Percentiles rank a stretch among this genome's conserved stretches.
Evolutionary conservation across 163 green algal species (phyloP).

Genomic region (Chlamydomonas reinhardtii): DNA sequence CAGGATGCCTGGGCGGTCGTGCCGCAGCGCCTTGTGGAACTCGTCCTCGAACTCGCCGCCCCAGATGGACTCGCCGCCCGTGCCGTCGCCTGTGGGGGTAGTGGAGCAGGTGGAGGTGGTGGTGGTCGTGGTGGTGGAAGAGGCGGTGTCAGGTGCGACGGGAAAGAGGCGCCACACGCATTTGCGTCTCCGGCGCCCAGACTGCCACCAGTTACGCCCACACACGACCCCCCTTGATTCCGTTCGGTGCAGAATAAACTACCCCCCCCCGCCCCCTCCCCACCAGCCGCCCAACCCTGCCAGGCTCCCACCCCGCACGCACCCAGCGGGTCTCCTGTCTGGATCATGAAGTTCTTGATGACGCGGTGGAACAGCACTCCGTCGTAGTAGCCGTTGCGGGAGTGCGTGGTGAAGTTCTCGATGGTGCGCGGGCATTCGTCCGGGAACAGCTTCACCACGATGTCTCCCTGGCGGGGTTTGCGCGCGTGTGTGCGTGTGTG

Average conservation of each 20-base stretch:
- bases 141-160: too few species aligned
- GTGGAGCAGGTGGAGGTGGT: too few species aligned
- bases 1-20: slow-evolving; percentile 93
- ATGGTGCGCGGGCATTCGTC: slow-evolving; percentile 96
- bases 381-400: slow-evolving; percentile 92
- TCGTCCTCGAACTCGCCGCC: slow-evolving; percentile 98
- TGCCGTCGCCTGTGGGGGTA: slow-evolving; percentile 93
- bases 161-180: too few species aligned
- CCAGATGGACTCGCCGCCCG: slow-evolving; percentile 97
- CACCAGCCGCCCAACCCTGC: neutral
- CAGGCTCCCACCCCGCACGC: neutral
- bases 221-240: too few species aligned
- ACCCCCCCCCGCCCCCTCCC: too few species aligned
- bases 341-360: slow-evolving; percentile 99
- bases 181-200: too few species aligned
- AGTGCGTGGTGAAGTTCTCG: slow-evolving; percentile 97
- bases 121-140: too few species aligned
- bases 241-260: too few species aligned
- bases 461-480: slow-evolving; percentile 83
- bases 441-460: slow-evolving; percentile 93
- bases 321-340: slow-evolving; percentile 92
- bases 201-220: too few species aligned
- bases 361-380: slow-evolving; percentile 96
- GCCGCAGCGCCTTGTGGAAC: slow-evolving; percentile 88
- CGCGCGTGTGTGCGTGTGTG: too few species aligned